Evolutionary conservation across 148 eudicot genomes (phyloP).

Genomic region (Linanthus parryae): DNA sequence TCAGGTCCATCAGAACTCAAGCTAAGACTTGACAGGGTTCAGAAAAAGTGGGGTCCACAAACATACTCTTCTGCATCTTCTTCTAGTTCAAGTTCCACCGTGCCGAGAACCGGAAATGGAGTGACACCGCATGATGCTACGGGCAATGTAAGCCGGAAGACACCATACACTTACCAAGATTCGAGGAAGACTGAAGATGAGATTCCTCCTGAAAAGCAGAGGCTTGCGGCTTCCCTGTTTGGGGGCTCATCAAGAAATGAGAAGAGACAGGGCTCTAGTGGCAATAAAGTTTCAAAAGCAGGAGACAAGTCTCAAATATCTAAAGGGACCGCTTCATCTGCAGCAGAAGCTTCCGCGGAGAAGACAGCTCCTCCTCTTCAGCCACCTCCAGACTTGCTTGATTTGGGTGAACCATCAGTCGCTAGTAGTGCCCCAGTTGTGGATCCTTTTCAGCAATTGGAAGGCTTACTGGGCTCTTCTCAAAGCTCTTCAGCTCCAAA

Average conservation of each 20-base stretch:
- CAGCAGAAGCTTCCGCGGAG: constrained; percentile 22
- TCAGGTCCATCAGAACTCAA: constrained; percentile 55
- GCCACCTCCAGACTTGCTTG: constrained; percentile 65
- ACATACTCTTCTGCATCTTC: constrained; percentile 56
- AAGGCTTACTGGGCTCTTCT: constrained; percentile 68
- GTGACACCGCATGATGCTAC: constrained; percentile 29
- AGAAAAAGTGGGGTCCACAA: constrained; percentile 91
- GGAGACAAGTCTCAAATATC: constrained; percentile 30
- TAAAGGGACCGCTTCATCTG: constrained; percentile 14
- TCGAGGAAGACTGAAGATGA: constrained; percentile 41
- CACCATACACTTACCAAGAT: constrained; percentile 30
- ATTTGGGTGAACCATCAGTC: constrained; percentile 64
- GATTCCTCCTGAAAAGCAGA: constrained; percentile 75
- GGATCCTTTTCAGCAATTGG: constrained; percentile 81
- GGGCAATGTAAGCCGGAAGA: no score
- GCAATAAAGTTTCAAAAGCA: constrained; percentile 43
- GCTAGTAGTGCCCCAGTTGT: constrained; percentile 20
- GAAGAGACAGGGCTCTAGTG: constrained; percentile 38
- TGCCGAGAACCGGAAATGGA: constrained; percentile 45
- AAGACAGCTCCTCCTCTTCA: constrained; percentile 23
- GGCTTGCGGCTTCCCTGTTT: constrained; percentile 89
- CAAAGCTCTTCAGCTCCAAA: constrained; percentile 27
- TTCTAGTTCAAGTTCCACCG: constrained; percentile 50
- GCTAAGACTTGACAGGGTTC: constrained; percentile 89
- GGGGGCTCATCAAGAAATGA: constrained; percentile 64